A percentile compares a stretch with the other conserved stretches of the same genome.
phyloP scores from a whole-genome alignment of 768 basidiomycete species.

The Mycena alexandri region DNA sequence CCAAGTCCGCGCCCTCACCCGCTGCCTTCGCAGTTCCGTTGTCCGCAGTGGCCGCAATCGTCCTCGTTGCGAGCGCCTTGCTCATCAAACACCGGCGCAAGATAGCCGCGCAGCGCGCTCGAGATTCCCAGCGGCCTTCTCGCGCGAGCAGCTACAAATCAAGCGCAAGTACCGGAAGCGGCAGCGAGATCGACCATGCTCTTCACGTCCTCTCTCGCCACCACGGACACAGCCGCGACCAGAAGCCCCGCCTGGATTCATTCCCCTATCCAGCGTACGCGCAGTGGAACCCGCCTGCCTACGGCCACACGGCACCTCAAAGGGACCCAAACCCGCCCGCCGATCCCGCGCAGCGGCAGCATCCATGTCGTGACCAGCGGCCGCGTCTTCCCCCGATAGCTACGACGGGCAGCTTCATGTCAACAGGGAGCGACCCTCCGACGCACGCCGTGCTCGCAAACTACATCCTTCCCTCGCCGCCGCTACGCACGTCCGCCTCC shows the following conservation, averaged over 20 bases:
- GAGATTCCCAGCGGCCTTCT: slow-evolving; percentile 38
- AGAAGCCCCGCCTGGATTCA: slow-evolving; percentile 2
- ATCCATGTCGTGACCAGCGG: background rate
- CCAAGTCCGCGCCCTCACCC: slow-evolving; percentile 43
- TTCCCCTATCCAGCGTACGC: slow-evolving; percentile 30
- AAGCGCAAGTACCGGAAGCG: slow-evolving; percentile 17
- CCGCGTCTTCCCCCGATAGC: slow-evolving; percentile 31
- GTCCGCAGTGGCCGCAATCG: slow-evolving; percentile 47
- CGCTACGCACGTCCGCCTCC: slow-evolving; percentile 22
- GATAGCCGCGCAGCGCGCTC: slow-evolving; percentile 36
- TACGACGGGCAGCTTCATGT: slow-evolving; percentile 27
- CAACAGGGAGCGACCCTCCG: slow-evolving; percentile 4
- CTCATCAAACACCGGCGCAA: slow-evolving; percentile 46
- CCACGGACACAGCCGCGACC: slow-evolving; percentile 18
- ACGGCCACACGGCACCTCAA: background rate
- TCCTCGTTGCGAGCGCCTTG: slow-evolving; percentile 46
- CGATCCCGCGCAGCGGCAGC: background rate
- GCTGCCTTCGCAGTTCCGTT: slow-evolving; percentile 52
- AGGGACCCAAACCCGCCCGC: slow-evolving; percentile 14
- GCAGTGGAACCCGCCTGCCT: slow-evolving; percentile 21
- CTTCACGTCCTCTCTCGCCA: slow-evolving; percentile 37
- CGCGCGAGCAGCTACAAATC: slow-evolving; percentile 38
- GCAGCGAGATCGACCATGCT: slow-evolving; percentile 39
- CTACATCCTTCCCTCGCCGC: slow-evolving; percentile 32
- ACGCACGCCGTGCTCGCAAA: slow-evolving; percentile 27